Evolutionary conservation across 805 yeast genomes (phyloP), one percentile per base, ranked within the genome.

Genomic region (Ogataea glucozyma): DNA sequence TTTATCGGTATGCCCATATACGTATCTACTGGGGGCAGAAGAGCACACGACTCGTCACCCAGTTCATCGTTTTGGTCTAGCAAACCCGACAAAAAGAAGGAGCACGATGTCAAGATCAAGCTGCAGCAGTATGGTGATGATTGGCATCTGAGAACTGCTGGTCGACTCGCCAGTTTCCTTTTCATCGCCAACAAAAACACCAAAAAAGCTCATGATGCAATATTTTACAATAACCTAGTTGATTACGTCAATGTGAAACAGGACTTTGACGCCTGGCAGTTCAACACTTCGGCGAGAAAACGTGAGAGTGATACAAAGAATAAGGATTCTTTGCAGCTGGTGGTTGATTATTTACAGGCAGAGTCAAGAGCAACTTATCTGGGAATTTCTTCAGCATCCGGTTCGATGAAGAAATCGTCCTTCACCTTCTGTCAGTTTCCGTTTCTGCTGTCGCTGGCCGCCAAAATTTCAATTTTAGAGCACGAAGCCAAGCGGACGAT

Each of bases 191-290:
- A 82, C 49, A 62, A 70, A 32, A 46, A 44, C 3, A 48, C 51
- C 10, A 53, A 55, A 26, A 59, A 62, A 34, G 53, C 70, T 4
- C 63, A 69, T 3, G 58, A 62, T 20, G 72, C 79, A 6, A 56
- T 63, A 0, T 88, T 86, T 55, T 91, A 91, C 66, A 91, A 91
- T 60, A 74, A 85, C 4, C 68, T 89, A 64, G 83, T 85, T 3
- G 98, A 91, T 60, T 86, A 73, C 59, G 80, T 88, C 18, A 86
- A 86, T 54, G 72, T 86, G 24, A 79, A 73, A 43, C 75, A 79
- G 41, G 99, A 91, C 62, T 93, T 85, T 64, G 95, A 87, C 53
- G 71, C 77, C 1, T 91, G 97, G 97, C 86, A 83, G 48, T 70
- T 71, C 52, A 60, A 64, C 47, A 51, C 64, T 48, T 57, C 66